Percentiles rank a stretch among this genome's conserved stretches.
Evolutionary conservation across 441 rosid genomes (phyloP).

Genomic region (Cnidoscolus chayamansa): DNA sequence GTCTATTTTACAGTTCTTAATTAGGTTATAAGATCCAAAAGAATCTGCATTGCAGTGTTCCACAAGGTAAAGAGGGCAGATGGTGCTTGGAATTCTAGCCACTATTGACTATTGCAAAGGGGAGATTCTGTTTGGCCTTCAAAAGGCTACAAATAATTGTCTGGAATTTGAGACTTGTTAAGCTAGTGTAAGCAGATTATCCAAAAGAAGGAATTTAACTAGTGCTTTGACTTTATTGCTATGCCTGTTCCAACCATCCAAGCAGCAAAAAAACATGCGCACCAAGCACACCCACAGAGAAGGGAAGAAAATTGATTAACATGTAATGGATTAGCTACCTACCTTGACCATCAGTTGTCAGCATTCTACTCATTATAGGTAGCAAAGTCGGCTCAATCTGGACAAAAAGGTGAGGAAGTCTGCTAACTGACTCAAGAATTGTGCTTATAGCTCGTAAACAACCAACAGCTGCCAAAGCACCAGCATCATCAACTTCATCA

Average conservation of each 20-base stretch:
- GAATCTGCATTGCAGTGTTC: background rate
- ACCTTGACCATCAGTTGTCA: slow-evolving; percentile 99
- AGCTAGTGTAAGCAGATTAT: background rate
- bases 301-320: background rate
- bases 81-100: background rate
- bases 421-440: slow-evolving; percentile 94
- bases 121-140: background rate
- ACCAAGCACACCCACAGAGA: background rate
- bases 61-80: background rate
- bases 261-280: background rate
- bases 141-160: background rate
- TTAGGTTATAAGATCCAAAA: background rate
- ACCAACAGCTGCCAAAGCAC: slow-evolving; percentile 99
- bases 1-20: background rate
- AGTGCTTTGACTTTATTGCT: background rate
- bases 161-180: background rate
- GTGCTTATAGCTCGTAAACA: slow-evolving; percentile 99
- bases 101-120: background rate
- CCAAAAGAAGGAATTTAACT: background rate
- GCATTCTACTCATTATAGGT: slow-evolving; percentile 95
- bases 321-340: slow-evolving; percentile 16
- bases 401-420: slow-evolving; percentile 90
- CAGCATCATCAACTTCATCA: slow-evolving; percentile 91
- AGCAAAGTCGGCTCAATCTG: slow-evolving; percentile 93
- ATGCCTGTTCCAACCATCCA: slow-evolving; percentile 11